Conservation (phyloP, 1,284 basidiomycete species). For the Pseudozyma hubeiensis region DNA sequence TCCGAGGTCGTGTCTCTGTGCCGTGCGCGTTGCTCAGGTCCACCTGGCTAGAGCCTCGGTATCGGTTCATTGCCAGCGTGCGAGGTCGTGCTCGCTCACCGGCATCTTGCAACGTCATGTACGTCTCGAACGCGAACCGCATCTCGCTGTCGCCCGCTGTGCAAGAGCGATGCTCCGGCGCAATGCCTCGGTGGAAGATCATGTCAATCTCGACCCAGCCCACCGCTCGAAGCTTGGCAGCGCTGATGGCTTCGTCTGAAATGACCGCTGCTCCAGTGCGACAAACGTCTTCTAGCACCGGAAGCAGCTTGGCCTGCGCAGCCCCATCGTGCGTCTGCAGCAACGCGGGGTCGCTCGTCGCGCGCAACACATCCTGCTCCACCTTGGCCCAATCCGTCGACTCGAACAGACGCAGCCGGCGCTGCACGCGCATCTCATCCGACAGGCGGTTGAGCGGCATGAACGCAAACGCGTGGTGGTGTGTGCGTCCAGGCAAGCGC, state of each 20-base stretch:
- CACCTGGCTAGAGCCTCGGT: slow-evolving; percentile 11
- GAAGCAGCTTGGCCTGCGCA: slow-evolving; percentile 23
- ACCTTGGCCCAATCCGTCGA: slow-evolving; percentile 45
- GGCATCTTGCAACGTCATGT: slow-evolving; percentile 46
- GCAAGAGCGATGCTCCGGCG: slow-evolving; percentile 49
- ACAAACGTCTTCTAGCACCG: slow-evolving; percentile 55
- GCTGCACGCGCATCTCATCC: slow-evolving; percentile 43
- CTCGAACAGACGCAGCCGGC: slow-evolving; percentile 48
- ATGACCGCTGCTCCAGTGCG: slow-evolving; percentile 17
- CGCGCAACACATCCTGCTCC: slow-evolving; percentile 57
- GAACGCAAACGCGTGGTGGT: slow-evolving; percentile 50
- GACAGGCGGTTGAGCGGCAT: slow-evolving; percentile 52
- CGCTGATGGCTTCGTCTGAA: slow-evolving; percentile 27
- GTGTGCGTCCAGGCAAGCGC: slow-evolving; percentile 51
- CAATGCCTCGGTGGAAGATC: slow-evolving; percentile 57
- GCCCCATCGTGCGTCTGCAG: slow-evolving; percentile 19
- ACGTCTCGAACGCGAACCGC: slow-evolving; percentile 57
- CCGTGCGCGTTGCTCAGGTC: slow-evolving; percentile 6
- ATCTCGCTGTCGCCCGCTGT: slow-evolving; percentile 57
- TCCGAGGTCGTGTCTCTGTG: slow-evolving; percentile 4
- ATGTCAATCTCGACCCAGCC: slow-evolving; percentile 59
- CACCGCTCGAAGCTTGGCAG: slow-evolving; percentile 31
- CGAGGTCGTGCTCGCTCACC: slow-evolving; percentile 49
- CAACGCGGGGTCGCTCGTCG: slow-evolving; percentile 35
- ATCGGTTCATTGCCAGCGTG: slow-evolving; percentile 18